Evolutionary conservation across 2,329 filamentous ascomycete genomes (phyloP), one percentile per base, ranked within the genome.

Genomic region (Tympanopsis confertula): DNA sequence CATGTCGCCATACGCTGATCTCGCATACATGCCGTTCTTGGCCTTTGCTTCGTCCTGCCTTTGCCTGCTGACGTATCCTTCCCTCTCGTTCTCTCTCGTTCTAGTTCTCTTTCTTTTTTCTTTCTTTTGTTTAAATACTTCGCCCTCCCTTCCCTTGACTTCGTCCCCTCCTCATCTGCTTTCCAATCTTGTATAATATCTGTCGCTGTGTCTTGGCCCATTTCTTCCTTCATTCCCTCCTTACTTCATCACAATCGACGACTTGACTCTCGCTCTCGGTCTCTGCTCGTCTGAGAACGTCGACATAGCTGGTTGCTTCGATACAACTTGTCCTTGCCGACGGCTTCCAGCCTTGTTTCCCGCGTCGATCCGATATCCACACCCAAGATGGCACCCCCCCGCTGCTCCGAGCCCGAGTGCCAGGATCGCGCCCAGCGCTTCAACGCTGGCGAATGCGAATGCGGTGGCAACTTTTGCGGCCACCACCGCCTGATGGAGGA

Each of bases 391-490:
- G n/a, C n/a, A n/a, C 22, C 22, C n/a, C 22, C 22, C n/a, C 22
- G 7, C 22, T 26, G 22, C 22, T 7, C 7, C n/a, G 22, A 26
- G 7, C 22, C 22, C 22, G 22, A n/a, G 7, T 26, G 22, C n/a
- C 7, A 26, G 22, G 22, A 26, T 7, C 22, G 22, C 22, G 22
- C 22, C 7, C 7, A 7, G 7, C 22, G 22, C 22, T 26, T 26
- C n/a, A 26, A 26, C 22, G 22, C 22, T n/a, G 22, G 22, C 7
- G 22, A 26, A n/a, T 26, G 22, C 22, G 22, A 26, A n/a, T 26
- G 22, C 22, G 22, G 22, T n/a, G 22, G 22, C 22, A 26, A 36
- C 28, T 38, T 20, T 35, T 14, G 19, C 28, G 22, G 35, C 24
- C 19, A 28, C 18, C 38, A 29, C 29, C 35, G 19, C 24, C 37